phyloP scores from a whole-genome alignment of 2,329 filamentous ascomycete species.

The Colletotrichum sp. region DNA sequence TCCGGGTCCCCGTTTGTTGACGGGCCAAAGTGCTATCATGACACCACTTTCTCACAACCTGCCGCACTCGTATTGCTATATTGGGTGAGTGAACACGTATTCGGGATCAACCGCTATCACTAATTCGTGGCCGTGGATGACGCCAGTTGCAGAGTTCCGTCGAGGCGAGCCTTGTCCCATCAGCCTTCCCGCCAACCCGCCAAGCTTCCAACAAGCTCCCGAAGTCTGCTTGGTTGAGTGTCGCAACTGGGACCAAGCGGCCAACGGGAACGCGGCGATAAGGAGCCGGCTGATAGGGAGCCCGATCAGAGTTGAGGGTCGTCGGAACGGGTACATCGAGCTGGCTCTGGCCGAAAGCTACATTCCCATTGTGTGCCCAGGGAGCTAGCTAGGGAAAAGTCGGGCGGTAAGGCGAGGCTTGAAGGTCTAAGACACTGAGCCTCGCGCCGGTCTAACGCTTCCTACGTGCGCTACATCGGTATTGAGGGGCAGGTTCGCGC shows the following conservation, averaged over 20 bases:
- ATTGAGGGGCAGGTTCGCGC: slow-evolving; percentile 10
- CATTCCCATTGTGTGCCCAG: not conserved
- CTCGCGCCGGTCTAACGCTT: slow-evolving; percentile 12
- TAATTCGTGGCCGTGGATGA: not conserved
- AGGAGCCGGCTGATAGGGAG: not conserved
- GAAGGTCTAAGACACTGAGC: slow-evolving; percentile 9
- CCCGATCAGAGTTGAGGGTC: not conserved
- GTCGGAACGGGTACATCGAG: slow-evolving; percentile 9
- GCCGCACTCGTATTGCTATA: not conserved
- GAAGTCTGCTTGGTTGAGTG: not conserved
- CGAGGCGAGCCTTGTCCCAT: not conserved
- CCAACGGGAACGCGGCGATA: slow-evolving; percentile 17
- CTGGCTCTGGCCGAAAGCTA: not conserved
- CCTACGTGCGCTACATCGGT: not conserved
- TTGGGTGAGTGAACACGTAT: not conserved
- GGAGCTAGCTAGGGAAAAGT: not conserved
- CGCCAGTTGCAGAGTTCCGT: not conserved
- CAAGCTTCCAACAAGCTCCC: slow-evolving; percentile 11
- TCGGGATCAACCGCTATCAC: not conserved
- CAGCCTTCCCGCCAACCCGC: not conserved
- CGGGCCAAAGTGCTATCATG: slow-evolving; percentile 5
- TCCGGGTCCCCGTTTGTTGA: slow-evolving; percentile 8
- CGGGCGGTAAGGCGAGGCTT: not conserved
- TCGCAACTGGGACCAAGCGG: not conserved
- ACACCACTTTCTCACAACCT: slow-evolving; percentile 6